Percentiles rank a stretch among this genome's conserved stretches.
Evolutionary conservation across 441 rosid genomes (phyloP).

Genomic region (Jatropha podagrica): DNA sequence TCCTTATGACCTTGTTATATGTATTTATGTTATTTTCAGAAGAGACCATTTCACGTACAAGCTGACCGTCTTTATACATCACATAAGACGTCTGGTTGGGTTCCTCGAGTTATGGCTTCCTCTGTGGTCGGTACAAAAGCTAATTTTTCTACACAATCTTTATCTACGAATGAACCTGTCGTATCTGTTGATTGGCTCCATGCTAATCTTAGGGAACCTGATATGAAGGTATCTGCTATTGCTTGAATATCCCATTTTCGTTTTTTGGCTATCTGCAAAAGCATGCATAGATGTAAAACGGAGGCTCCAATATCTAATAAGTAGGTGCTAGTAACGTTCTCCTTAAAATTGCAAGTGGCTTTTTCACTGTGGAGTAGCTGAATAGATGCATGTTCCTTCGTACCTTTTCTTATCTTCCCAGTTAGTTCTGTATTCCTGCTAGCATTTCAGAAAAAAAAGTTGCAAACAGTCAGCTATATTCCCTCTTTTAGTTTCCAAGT

Average conservation of each 20-base stretch:
- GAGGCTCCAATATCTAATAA: too few relatives aligned
- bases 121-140: slow-evolving; percentile 33
- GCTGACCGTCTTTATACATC: slow-evolving; percentile 26
- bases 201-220: slow-evolving; percentile 63
- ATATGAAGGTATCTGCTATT: slow-evolving; percentile 56
- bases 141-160: slow-evolving; percentile 44
- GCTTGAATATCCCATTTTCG: not conserved
- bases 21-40: slow-evolving; percentile 38
- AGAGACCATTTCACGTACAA: slow-evolving; percentile 34
- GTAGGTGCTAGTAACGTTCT: too few relatives aligned
- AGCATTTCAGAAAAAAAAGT: not conserved
- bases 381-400: not conserved
- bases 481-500: not conserved
- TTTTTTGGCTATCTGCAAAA: not conserved
- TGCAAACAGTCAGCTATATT: not conserved
- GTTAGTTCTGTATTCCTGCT: not conserved
- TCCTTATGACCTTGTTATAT: not conserved
- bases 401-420: not conserved
- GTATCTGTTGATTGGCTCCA: slow-evolving; percentile 96
- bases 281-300: too few relatives aligned
- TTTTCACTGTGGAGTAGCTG: not conserved
- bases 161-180: slow-evolving; percentile 60
- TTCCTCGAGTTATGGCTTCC: slow-evolving; percentile 56
- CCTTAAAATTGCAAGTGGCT: too few relatives aligned
- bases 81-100: slow-evolving; percentile 30